Conservation (phyloP, 805 yeast species). For the Zygosaccharomyces lentus region DNA sequence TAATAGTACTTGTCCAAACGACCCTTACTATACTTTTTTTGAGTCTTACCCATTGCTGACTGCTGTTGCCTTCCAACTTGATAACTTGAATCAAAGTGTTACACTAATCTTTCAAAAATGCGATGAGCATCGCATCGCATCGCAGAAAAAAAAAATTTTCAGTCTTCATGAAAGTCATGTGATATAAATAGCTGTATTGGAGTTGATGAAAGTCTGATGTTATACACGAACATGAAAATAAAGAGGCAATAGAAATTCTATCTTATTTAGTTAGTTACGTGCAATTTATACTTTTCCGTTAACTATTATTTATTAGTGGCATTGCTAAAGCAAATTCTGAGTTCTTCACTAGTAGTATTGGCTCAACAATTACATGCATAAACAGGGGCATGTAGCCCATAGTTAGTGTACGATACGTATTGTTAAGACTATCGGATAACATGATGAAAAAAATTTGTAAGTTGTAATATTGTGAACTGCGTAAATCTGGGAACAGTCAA, state of each 20-base stretch:
- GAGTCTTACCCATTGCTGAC: slow-evolving; percentile 73
- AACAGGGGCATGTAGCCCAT: too few species aligned
- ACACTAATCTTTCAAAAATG: not conserved
- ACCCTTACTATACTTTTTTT: slow-evolving; percentile 95
- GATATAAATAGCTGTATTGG: not conserved
- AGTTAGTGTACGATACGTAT: too few species aligned
- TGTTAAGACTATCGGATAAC: too few species aligned
- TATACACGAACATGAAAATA: too few species aligned
- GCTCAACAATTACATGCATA: too few species aligned
- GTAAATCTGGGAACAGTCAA: not conserved
- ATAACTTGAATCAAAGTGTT: not conserved
- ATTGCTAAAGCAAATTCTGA: too few species aligned
- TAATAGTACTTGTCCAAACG: slow-evolving; percentile 97
- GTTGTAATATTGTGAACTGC: too few species aligned
- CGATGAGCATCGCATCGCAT: slow-evolving; percentile 14
- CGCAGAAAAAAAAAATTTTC: slow-evolving; percentile 5
- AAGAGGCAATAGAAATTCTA: not conserved
- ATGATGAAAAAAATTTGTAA: too few species aligned
- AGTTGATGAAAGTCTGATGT: not conserved
- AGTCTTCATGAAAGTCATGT: slow-evolving; percentile 3
- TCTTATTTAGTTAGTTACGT: too few species aligned
- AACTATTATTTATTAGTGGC: too few species aligned
- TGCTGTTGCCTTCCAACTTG: not conserved
- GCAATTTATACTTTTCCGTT: too few species aligned
- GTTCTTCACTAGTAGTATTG: too few species aligned